Conservation (phyloP, 192 early-diverging fungal species). For the Backusella parvicylindrica region DNA sequence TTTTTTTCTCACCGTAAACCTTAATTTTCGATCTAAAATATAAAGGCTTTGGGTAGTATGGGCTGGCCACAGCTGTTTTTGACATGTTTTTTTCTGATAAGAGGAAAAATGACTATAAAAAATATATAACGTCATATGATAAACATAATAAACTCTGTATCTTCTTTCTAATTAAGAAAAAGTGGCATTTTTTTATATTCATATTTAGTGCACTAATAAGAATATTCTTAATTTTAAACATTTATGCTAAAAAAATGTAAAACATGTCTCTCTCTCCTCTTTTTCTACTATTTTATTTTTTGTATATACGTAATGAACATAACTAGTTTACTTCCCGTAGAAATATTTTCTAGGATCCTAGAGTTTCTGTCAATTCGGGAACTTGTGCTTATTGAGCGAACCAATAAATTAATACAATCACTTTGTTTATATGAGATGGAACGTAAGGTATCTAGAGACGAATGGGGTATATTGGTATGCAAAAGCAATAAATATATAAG, state of each 20-base stretch:
- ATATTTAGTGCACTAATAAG: not conserved
- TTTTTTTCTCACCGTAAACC: not conserved
- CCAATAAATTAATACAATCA: conserved; percentile 13
- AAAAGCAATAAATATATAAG: not conserved
- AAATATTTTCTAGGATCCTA: conserved; percentile 15
- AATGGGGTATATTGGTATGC: conserved; percentile 9
- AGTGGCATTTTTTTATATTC: too few relatives aligned
- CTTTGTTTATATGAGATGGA: conserved; percentile 15
- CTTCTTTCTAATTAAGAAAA: too few relatives aligned
- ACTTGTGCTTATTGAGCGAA: conserved; percentile 17
- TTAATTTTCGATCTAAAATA: not conserved
- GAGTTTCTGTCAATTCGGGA: conserved; percentile 12
- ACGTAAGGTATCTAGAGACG: not conserved
- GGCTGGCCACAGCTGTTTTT: not conserved
- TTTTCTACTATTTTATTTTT: not conserved
- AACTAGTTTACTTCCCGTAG: not conserved
- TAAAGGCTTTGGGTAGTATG: not conserved
- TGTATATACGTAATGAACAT: not conserved
- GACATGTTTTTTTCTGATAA: not conserved
- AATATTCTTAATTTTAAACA: not conserved
- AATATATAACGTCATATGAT: not conserved
- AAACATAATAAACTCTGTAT: not conserved
- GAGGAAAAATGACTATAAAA: not conserved
- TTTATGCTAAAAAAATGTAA: not conserved
- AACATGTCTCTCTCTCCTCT: not conserved